phyloP scores from a whole-genome alignment of 305 asterid species.

The Rubia tinctorum region DNA sequence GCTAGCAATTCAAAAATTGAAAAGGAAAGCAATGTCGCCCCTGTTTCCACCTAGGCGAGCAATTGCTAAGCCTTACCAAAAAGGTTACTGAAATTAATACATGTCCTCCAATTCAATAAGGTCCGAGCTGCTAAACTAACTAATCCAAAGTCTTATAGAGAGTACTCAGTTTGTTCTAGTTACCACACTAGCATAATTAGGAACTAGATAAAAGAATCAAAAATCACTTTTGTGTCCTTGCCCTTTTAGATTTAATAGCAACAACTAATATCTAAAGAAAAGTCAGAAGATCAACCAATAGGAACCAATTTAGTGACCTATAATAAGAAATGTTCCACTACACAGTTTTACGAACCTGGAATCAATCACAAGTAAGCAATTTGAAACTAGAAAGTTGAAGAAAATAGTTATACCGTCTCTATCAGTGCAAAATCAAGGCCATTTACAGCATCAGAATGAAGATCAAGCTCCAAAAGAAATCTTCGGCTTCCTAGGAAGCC shows the following conservation, averaged over 20 bases:
- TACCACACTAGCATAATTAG: neutral
- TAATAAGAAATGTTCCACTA: neutral
- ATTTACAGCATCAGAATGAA: conserved; percentile 59
- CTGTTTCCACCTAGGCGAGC: neutral
- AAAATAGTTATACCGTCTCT: conserved; percentile 60
- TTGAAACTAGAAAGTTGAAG: conserved; percentile 2
- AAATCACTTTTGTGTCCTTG: neutral
- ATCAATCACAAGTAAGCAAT: neutral
- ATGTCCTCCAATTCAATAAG: neutral
- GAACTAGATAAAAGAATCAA: neutral
- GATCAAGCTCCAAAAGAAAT: conserved; percentile 78
- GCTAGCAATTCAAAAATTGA: neutral
- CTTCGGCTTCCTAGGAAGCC: conserved; percentile 97
- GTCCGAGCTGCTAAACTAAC: neutral
- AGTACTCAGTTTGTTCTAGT: neutral
- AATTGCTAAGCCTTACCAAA: neutral
- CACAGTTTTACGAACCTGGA: neutral
- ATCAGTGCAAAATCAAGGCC: conserved; percentile 66
- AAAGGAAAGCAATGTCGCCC: neutral
- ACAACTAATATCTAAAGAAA: neutral
- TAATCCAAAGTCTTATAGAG: neutral
- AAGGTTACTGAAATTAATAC: neutral
- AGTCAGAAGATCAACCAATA: neutral
- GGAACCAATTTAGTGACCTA: neutral
- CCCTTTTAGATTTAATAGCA: neutral